A percentile compares a stretch with the other conserved stretches of the same genome.
Conservation (phyloP, 2,329 filamentous ascomycete species). For the Elsinoe ampelina region DNA sequence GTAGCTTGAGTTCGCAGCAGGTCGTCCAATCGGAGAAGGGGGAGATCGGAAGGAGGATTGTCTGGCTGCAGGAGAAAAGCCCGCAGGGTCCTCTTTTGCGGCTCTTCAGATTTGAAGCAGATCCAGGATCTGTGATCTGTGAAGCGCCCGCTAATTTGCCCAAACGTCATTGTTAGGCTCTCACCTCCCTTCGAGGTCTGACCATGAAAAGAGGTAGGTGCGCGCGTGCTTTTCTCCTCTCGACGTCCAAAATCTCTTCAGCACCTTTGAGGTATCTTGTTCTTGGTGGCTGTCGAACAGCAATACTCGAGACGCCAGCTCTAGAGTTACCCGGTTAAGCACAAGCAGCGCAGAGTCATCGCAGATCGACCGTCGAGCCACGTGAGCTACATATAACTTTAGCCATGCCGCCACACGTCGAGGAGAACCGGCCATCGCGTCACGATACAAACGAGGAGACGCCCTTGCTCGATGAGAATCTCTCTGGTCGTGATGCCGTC, state of each 20-base stretch:
- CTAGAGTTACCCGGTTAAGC: too few relatives aligned
- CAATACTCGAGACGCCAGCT: background rate
- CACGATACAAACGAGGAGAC: constrained; percentile 27
- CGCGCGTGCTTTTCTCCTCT: background rate
- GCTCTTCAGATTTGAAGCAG: background rate
- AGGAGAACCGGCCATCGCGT: background rate
- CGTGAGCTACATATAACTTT: background rate
- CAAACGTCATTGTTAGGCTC: background rate
- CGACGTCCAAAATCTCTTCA: background rate
- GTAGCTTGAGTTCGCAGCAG: too few relatives aligned
- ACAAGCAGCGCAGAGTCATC: background rate
- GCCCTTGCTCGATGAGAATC: constrained; percentile 29
- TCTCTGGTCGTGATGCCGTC: constrained; percentile 25
- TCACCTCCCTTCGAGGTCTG: background rate
- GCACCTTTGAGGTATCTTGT: too few relatives aligned
- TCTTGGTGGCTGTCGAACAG: background rate
- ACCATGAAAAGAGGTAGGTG: background rate
- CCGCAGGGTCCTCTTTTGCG: background rate
- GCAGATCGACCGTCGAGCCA: background rate
- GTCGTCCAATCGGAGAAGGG: background rate
- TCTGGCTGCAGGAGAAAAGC: background rate
- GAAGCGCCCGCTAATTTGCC: background rate
- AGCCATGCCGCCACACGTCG: background rate
- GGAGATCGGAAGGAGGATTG: background rate
- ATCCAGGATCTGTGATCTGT: background rate